Evolutionary conservation across 345 rosid genomes (phyloP), one percentile per base, ranked within the genome.

Genomic region (Anacardium occidentale): DNA sequence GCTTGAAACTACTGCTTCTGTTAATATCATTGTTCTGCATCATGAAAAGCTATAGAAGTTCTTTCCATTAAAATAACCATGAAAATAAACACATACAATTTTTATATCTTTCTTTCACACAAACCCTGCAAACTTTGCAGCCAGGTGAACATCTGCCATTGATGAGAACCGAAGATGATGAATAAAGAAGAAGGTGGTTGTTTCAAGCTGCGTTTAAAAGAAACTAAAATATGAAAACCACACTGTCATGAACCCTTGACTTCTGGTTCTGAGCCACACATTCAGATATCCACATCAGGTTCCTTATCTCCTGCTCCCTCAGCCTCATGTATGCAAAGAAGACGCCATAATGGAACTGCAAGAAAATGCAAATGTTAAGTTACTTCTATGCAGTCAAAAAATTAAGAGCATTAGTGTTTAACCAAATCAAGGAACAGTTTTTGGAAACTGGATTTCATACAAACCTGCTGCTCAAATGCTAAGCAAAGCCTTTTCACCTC

Each of bases 181-280:
- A 60, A 37, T 53, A 59, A 26, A 45, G 52, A 7, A 37, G 37
- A 42, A 25, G 62, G 54, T 24, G 44, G 40, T 37, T 11, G 2
- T 45, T 71, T 40, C 32, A 4, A 44, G 10, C 10, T 0, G 18
- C 29, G 37, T 59, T 13, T 8, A 0, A 24, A 7, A 0, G 62
- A 32, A 63, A 34, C 84, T 83, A 95, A 79, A 95, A 95, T 84
- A 92, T 95, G 83, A 87, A 92, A 76, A 92, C 96, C 1, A 92
- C 99, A 54, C 97, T 95, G 85, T 95, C 99, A 66, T 95, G 99
- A 73, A 95, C 97, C 80, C 99, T 90, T 0, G 99, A 90, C 75
- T 95, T 95, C 81, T 95, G 99, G 81, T 92, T 93, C 87, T 93
- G 99, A 2, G 99, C 99, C 69, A 95, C 99, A 67, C 99, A 95